These are phyloP conservation scores for Lupinus albus DNA, from an alignment of 306 rosid species.

Conservation along the genomic window DNA sequence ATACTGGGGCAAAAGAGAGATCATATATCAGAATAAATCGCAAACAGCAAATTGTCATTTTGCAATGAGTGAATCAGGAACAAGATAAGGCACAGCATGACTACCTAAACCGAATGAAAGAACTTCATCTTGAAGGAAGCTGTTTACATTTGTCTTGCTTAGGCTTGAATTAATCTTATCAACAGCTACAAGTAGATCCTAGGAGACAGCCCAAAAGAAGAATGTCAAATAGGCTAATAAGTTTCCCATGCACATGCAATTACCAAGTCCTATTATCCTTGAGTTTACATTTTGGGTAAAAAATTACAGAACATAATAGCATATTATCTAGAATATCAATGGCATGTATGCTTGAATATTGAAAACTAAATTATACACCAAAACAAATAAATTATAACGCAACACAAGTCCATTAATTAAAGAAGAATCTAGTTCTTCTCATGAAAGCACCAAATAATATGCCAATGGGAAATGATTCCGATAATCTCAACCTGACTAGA, in stretches of 20 bases:
- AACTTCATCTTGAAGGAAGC: slow-evolving; percentile 82
- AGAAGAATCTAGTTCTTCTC: not conserved
- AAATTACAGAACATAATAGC: not conserved
- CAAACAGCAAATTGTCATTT: slow-evolving; percentile 16
- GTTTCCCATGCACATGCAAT: not conserved
- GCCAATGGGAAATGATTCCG: not conserved
- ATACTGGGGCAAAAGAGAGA: not conserved
- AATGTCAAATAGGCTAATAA: slow-evolving; percentile 25
- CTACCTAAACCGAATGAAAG: slow-evolving; percentile 75
- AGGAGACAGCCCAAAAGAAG: slow-evolving; percentile 16
- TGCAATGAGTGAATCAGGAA: slow-evolving; percentile 24
- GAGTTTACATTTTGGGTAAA: not conserved
- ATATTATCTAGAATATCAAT: not conserved
- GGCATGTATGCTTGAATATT: slow-evolving; percentile 3
- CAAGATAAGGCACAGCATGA: not conserved
- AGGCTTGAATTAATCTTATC: slow-evolving; percentile 81
- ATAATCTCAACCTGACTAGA: slow-evolving; percentile 17
- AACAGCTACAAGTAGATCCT: slow-evolving; percentile 81
- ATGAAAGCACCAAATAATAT: not conserved
- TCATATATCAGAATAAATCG: slow-evolving; percentile 21
- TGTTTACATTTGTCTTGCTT: slow-evolving; percentile 50
- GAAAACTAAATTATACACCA: not conserved
- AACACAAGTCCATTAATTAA: not conserved
- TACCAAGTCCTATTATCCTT: slow-evolving; percentile 5
- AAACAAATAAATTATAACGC: not conserved